Base-by-base conservation (phyloP, 2,329 filamentous ascomycete genomes). In the Penicillium sp. region DNA sequence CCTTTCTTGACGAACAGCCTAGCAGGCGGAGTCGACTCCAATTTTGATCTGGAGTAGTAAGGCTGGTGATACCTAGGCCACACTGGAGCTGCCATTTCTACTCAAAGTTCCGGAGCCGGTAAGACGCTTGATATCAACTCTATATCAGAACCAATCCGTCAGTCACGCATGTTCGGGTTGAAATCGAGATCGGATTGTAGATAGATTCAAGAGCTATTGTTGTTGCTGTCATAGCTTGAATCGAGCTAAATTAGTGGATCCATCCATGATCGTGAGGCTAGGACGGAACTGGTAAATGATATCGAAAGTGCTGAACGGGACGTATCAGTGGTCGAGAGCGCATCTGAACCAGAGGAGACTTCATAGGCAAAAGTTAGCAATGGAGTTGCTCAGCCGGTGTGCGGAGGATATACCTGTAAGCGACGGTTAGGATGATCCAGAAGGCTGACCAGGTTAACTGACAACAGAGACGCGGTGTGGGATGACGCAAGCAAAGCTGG, bases 221-320 rank as follows among this genome's bases (percentile, higher is more conserved):
- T 23, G 44, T 15, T 11, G 47, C 29, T 51, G 56, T 45, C 15
- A 48, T 45, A 19, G 23, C 52, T 46, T 41, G 35, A 41, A 50
- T 31, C 48, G 21, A 26, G 48, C 56, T 52, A 58, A 58, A 52
- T 41, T 58, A 58, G 56, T 52, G 56, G 56, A 58, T 38, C 56
- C 47, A 58, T 19, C 29, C 23, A 38, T 50, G 55, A 57, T 57
- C 55, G 29, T 31, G 55, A 52, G 35, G 38, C 56, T 58, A 51
- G 56, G 47, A 45, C 56, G 48, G 47, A 52, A 51, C 26, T 46
- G 38, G 56, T 46, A 58, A 58, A 23, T 51, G 23, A 31, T 46
- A 29, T 26, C 29, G 15, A 58, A 41, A 41, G 47, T 21, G 13
- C 19, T 15, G 2, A 48, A 48, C 26, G 46, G 15, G 35, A 15